These are phyloP conservation scores for Tylopilus subfusipes DNA, from an alignment of 768 basidiomycete species.

Conservation along the genomic window DNA sequence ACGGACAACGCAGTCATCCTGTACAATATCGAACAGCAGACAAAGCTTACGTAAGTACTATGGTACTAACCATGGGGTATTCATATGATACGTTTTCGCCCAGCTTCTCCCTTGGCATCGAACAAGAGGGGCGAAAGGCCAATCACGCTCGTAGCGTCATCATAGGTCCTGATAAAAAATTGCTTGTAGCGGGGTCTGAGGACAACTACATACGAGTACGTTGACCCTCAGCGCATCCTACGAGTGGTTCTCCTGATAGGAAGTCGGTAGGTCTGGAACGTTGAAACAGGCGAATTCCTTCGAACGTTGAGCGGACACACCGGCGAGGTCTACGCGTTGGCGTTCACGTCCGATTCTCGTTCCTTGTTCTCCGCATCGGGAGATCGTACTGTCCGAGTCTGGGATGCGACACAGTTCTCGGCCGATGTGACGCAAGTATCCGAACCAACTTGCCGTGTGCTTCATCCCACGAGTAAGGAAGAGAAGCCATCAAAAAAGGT, in stretches of 20 bases:
- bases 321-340: conserved; percentile 35
- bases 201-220: conserved; percentile 33
- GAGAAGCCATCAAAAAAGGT: conserved; percentile 19
- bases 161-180: conserved; percentile 31
- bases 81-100: background rate
- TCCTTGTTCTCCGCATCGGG: conserved; percentile 35
- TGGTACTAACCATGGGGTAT: background rate
- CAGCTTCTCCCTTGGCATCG: conserved; percentile 28
- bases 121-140: conserved; percentile 17
- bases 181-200: conserved; percentile 34
- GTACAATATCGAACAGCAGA: conserved; percentile 25
- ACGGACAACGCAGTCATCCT: conserved; percentile 31
- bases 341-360: conserved; percentile 34
- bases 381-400: conserved; percentile 35
- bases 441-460: conserved; percentile 20
- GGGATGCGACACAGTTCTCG: conserved; percentile 30
- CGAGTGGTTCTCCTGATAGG: background rate
- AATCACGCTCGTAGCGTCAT: conserved; percentile 33
- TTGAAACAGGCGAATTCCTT: conserved; percentile 26
- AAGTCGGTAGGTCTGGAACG: conserved; percentile 25
- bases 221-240: background rate
- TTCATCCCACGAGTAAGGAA: conserved; percentile 16
- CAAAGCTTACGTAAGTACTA: conserved; percentile 27
- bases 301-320: conserved; percentile 32
- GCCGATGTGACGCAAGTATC: conserved; percentile 15